A percentile compares a stretch with the other conserved stretches of the same genome.
Evolutionary conservation across 164 flowering plant species (phyloP).

Genomic region (Pachysandra terminalis): DNA sequence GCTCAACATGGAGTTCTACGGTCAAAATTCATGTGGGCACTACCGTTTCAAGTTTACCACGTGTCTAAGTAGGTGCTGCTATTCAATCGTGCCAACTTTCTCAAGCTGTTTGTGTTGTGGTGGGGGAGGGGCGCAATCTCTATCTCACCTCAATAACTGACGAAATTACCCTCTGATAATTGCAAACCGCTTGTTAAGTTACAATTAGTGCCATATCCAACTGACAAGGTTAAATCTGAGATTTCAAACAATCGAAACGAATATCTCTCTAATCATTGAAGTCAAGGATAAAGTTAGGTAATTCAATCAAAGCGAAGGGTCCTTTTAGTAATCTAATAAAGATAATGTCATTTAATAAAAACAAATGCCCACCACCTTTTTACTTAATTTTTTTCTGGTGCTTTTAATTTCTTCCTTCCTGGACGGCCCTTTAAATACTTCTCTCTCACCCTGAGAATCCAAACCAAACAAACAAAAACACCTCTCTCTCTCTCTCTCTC

Average conservation of each 20-base stretch:
- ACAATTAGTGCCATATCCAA: no score
- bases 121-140: no score
- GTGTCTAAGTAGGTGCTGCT: no score
- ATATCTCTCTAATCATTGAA: slow-evolving; percentile 3
- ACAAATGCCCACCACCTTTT: background rate
- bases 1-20: no score
- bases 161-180: no score
- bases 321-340: background rate
- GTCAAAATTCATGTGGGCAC: no score
- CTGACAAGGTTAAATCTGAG: background rate
- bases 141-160: no score
- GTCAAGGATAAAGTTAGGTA: background rate
- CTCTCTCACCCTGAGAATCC: slow-evolving; percentile 3
- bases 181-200: no score
- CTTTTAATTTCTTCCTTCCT: background rate
- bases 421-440: no score
- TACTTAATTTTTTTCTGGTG: background rate
- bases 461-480: slow-evolving; percentile 4
- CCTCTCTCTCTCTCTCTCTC: slow-evolving; percentile 8
- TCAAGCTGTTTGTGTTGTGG: no score
- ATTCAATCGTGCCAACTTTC: no score
- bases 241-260: background rate
- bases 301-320: background rate
- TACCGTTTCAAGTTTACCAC: no score
- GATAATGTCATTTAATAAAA: background rate